These are phyloP conservation scores for Ephemerocybe angulata DNA, from an alignment of 768 basidiomycete genomes.

Conservation along the genomic window DNA sequence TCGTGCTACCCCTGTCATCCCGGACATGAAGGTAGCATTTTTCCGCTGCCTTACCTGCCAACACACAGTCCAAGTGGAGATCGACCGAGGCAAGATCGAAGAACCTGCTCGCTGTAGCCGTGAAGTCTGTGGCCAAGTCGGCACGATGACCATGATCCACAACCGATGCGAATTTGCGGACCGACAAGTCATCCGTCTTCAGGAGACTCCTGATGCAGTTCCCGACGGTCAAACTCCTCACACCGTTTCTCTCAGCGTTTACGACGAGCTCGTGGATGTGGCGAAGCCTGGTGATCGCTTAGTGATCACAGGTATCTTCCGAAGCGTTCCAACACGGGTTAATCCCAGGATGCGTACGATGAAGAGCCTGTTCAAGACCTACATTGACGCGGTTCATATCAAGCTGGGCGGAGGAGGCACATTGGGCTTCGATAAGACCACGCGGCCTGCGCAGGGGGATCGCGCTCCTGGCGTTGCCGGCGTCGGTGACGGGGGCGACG, in stretches of 20 bases:
- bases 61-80: constrained; percentile 96
- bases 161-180: constrained; percentile 97
- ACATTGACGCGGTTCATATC: constrained; percentile 92
- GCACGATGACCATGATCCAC: constrained; percentile 93
- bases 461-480: constrained; percentile 65
- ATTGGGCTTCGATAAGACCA: constrained; percentile 77
- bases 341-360: constrained; percentile 89
- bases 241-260: constrained; percentile 94
- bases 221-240: constrained; percentile 99
- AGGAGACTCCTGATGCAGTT: constrained; percentile 97
- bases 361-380: constrained; percentile 97
- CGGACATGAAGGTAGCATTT: constrained; percentile 98
- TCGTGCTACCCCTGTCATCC: constrained; percentile 94
- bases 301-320: constrained; percentile 88
- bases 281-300: constrained; percentile 94
- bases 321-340: constrained; percentile 92
- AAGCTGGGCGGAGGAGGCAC: constrained; percentile 68
- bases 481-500: constrained; percentile 64
- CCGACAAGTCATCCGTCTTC: constrained; percentile 89
- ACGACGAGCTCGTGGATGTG: constrained; percentile 97
- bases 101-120: constrained; percentile 91
- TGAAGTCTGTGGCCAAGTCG: constrained; percentile 84
- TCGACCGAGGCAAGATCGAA: constrained; percentile 95
- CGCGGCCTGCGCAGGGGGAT: constrained; percentile 66
- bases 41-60: constrained; percentile 95